Evolutionary conservation across 192 early-diverging fungal genomes (phyloP).

Genomic region (Spizellomyces sp.): DNA sequence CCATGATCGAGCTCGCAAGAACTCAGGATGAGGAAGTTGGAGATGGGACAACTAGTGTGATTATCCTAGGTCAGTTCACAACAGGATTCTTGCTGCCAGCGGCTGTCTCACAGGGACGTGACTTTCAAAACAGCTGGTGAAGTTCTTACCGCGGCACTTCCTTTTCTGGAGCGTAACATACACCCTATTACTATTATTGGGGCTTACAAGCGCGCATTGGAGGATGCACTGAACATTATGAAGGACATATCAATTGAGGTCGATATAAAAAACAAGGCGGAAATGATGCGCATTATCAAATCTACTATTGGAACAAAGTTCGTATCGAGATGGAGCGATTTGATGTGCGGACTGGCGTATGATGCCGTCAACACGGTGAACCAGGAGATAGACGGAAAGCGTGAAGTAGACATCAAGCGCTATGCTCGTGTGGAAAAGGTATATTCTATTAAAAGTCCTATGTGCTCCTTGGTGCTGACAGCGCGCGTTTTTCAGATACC

Average conservation of each 20-base stretch:
- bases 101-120: background rate
- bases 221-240: conserved; percentile 86
- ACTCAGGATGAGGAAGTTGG: conserved; percentile 99
- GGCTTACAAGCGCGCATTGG: conserved; percentile 91
- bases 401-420: conserved; percentile 96
- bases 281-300: conserved; percentile 94
- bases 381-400: conserved; percentile 65
- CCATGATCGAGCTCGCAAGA: conserved; percentile 97
- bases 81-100: background rate
- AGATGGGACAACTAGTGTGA: conserved; percentile 98
- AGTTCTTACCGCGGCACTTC: conserved; percentile 85
- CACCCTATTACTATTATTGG: conserved; percentile 97
- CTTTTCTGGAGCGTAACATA: conserved; percentile 95
- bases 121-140: conserved; percentile 77
- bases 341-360: conserved; percentile 97
- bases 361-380: conserved; percentile 93
- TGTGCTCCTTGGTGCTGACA: background rate
- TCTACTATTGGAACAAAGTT: conserved; percentile 97
- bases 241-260: conserved; percentile 84
- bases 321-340: conserved; percentile 90
- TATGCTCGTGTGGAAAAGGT: conserved; percentile 98
- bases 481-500: conserved; percentile 69
- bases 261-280: conserved; percentile 76
- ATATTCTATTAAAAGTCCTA: background rate
- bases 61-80: conserved; percentile 80